phyloP scores from a whole-genome alignment of 345 rosid genomes.

The Populus davidiana region DNA sequence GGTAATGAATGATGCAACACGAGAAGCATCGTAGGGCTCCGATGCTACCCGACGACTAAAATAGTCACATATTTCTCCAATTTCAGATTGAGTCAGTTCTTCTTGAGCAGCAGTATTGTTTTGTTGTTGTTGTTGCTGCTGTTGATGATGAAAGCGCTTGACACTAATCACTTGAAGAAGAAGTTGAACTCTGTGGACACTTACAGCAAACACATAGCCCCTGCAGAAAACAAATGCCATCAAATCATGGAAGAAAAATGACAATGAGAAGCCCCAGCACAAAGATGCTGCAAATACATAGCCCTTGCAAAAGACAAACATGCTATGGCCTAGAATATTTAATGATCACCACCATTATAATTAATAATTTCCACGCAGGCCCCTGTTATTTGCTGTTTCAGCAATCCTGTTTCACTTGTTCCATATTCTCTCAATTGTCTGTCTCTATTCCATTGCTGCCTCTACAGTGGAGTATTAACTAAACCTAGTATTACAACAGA shows the following conservation, averaged over 20 bases:
- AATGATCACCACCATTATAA: background rate
- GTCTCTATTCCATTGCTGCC: background rate
- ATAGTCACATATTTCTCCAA: constrained; percentile 92
- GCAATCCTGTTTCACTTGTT: background rate
- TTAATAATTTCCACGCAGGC: no score
- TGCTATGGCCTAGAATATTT: background rate
- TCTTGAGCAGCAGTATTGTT: constrained; percentile 67
- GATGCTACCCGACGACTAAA: constrained; percentile 98
- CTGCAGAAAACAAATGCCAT: constrained; percentile 42
- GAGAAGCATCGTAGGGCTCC: constrained; percentile 97
- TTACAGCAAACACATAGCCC: constrained; percentile 95
- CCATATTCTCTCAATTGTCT: no score
- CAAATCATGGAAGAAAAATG: background rate
- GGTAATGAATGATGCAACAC: constrained; percentile 97
- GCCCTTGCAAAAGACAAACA: background rate
- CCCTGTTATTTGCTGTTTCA: background rate
- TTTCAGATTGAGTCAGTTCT: constrained; percentile 81
- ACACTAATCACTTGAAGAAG: constrained; percentile 97
- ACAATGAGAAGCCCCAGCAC: background rate
- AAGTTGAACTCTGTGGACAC: constrained; percentile 97
- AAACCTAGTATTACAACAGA: background rate
- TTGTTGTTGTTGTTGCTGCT: constrained; percentile 80
- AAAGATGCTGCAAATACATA: background rate
- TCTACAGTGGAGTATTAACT: background rate
- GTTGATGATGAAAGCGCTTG: constrained; percentile 89